A percentile compares a stretch with the other conserved stretches of the same genome.
Conservation (phyloP, 176 grass and related monocot species). For the Tillandsia fasciculata region DNA sequence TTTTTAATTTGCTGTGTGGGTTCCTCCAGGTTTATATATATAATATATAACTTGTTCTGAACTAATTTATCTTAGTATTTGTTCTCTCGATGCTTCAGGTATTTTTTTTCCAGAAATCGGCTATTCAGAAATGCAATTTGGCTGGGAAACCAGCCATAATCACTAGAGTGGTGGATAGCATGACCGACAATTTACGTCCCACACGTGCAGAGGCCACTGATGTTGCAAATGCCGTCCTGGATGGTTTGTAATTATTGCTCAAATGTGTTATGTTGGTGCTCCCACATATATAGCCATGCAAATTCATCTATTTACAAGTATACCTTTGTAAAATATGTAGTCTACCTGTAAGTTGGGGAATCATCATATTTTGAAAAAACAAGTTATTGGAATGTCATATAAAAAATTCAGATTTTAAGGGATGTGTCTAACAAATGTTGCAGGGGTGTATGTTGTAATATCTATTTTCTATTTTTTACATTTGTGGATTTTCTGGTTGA, state of each 20-base stretch:
- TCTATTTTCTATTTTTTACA: background rate
- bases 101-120: conserved; percentile 83
- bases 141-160: conserved; percentile 85
- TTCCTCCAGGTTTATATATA: conserved; percentile 11
- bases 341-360: too few species aligned
- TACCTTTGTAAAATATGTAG: too few species aligned
- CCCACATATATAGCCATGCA: too few species aligned
- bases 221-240: conserved; percentile 94
- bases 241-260: conserved; percentile 37
- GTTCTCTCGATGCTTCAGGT: conserved; percentile 47
- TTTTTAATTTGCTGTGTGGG: background rate
- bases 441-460: too few species aligned
- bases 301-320: too few species aligned
- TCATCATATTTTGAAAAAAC: background rate
- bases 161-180: conserved; percentile 92
- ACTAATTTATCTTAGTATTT: background rate
- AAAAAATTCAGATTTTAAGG: too few species aligned
- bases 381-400: background rate
- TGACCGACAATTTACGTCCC: conserved; percentile 91
- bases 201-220: conserved; percentile 97
- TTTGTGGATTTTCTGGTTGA: background rate
- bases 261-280: too few species aligned
- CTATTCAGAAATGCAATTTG: conserved; percentile 76
- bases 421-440: too few species aligned
- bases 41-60: too few species aligned